A percentile compares a stretch with the other conserved stretches of the same genome.
These are phyloP conservation scores for Cupressus sempervirens DNA, from an alignment of 75 land plant genomes.

Conservation along the genomic window DNA sequence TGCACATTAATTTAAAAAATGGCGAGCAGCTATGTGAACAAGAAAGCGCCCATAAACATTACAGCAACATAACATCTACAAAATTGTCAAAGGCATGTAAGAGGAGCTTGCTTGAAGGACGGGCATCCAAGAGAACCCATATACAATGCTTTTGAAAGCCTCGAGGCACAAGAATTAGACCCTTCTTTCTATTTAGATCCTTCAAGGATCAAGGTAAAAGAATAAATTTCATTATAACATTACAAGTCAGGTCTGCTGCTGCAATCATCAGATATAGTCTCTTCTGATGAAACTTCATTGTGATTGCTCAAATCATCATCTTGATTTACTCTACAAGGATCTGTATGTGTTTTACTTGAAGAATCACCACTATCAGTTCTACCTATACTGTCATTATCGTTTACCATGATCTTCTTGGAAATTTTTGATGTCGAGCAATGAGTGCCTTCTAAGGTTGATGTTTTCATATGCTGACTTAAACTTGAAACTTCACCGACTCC, in stretches of 20 bases:
- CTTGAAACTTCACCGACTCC: neutral
- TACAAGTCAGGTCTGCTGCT: constrained; percentile 27
- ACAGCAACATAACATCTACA: neutral
- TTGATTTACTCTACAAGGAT: constrained; percentile 23
- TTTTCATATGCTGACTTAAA: constrained; percentile 14
- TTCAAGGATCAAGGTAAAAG: constrained; percentile 7
- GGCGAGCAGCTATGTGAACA: neutral
- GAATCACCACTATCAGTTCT: constrained; percentile 46
- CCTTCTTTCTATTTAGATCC: constrained; percentile 11
- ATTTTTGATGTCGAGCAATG: constrained; percentile 4
- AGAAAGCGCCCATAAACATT: neutral
- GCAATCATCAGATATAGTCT: constrained; percentile 62
- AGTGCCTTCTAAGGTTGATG: neutral
- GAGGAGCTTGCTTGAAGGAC: constrained; percentile 9
- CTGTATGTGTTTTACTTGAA: constrained; percentile 62
- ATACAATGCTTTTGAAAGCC: neutral
- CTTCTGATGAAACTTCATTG: constrained; percentile 64
- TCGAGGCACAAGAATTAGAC: neutral
- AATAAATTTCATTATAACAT: constrained; percentile 9
- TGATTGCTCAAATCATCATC: constrained; percentile 19
- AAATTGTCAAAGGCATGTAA: neutral
- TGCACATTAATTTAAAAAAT: constrained; percentile 6
- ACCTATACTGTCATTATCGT: constrained; percentile 10
- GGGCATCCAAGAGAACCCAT: neutral
- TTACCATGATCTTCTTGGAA: constrained; percentile 1